Conservation (phyloP, 805 yeast genomes). For the Wickerhamiella lipophila region DNA sequence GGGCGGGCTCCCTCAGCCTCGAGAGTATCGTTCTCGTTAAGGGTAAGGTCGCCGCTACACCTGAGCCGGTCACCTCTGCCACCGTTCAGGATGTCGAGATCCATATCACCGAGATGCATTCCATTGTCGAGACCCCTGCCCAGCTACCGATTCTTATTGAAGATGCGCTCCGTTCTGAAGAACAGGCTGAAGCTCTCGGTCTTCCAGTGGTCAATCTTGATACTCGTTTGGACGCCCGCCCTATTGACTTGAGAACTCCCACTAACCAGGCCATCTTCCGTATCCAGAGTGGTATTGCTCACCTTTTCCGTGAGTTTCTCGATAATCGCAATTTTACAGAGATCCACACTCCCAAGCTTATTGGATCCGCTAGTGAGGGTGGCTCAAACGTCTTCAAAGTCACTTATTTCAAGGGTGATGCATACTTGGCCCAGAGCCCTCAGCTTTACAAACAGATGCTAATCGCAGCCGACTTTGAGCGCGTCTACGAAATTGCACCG, state of each 20-base stretch:
- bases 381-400: conserved; percentile 95
- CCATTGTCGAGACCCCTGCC: conserved; percentile 79
- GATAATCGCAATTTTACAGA: conserved; percentile 59
- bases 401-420: conserved; percentile 81
- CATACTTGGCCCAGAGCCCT: conserved; percentile 94
- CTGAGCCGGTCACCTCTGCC: conserved; percentile 77
- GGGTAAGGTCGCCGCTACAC: conserved; percentile 73
- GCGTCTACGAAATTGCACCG: conserved; percentile 92
- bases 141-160: conserved; percentile 89
- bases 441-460: conserved; percentile 96
- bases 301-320: conserved; percentile 80
- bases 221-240: conserved; percentile 89
- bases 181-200: conserved; percentile 64
- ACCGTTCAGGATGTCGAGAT: conserved; percentile 87
- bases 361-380: conserved; percentile 95
- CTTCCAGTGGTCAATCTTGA: conserved; percentile 92
- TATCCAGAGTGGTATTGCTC: conserved; percentile 80
- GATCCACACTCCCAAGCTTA: conserved; percentile 89
- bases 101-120: conserved; percentile 55
- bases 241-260: conserved; percentile 89
- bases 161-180: conserved; percentile 93
- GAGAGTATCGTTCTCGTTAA: conserved; percentile 87
- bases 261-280: conserved; percentile 96
- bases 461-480: conserved; percentile 95
- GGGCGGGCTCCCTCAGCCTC: conserved; percentile 74